Evolutionary conservation across 2,329 filamentous ascomycete species (phyloP), one percentile per base, ranked within the genome.

Genomic region (Fusarium tricinctum): DNA sequence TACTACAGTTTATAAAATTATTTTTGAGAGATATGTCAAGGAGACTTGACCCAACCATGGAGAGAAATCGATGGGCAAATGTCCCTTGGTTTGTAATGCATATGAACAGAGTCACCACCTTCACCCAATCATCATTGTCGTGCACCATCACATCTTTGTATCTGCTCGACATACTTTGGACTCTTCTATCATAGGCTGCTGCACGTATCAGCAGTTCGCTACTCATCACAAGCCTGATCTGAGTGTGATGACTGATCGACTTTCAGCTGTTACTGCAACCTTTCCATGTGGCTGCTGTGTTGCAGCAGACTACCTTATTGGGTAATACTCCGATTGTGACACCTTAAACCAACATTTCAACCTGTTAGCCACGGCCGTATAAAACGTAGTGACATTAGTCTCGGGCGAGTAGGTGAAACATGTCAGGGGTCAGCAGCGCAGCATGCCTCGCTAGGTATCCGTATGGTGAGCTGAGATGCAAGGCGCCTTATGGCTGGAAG

Each of bases 231-330:
- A 56, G 55, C 49, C 44, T 51, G 47, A 58, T 60, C 57, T 58
- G 58, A 58, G 58, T 58, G 39, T 44, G 46, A 39, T 46, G 61
- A 69, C 33, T 58, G 59, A 69, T 70, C 65, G 42, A 59, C 50
- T 63, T 55, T 58, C 42, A 65, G 51, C 57, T 35, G 38, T 49
- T 49, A 23, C 22, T 69, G 65, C 54, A 66, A 55, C 65, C 40
- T 63, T 40, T 40, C 53, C 48, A 48, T 59, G 47, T 66, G 54
- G 49, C 56, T 69, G 47, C 43, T 55, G 59, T 65, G 47, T 55
- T 60, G 49, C 47, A 56, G 52, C 50, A 39, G 45, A 15, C 47
- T 64, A 54, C 61, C 60, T 44, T 33, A 70, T 73, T 73, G 69
- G 66, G 61, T 44, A 57, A 59, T 53, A 53, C 42, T 43, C 42